Percentiles rank a stretch among this genome's conserved stretches.
Conservation (phyloP, 805 yeast genomes). For the Candida boidinii region DNA sequence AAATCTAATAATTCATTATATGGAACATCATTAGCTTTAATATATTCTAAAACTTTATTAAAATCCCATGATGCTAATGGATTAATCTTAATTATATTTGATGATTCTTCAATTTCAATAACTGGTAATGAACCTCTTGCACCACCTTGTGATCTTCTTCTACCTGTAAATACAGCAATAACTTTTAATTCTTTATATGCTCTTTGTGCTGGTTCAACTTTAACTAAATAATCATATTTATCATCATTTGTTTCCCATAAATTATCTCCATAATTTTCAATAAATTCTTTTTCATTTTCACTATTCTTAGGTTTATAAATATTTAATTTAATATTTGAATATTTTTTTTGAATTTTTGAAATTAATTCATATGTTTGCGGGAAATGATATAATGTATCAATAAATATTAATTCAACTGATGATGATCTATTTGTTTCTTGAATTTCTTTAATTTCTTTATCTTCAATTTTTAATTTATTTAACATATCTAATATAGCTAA, state of each 20-base stretch:
- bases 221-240: slow-evolving; percentile 76
- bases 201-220: slow-evolving; percentile 87
- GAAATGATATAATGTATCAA: slow-evolving; percentile 89
- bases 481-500: slow-evolving; percentile 81
- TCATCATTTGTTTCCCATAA: slow-evolving; percentile 81
- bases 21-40: slow-evolving; percentile 67
- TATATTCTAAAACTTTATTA: slow-evolving; percentile 57
- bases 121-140: slow-evolving; percentile 64
- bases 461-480: slow-evolving; percentile 33
- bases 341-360: slow-evolving; percentile 43
- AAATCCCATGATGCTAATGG: slow-evolving; percentile 85
- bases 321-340: slow-evolving; percentile 48
- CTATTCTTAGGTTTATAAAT: slow-evolving; percentile 60
- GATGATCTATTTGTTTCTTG: slow-evolving; percentile 19
- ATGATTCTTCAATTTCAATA: slow-evolving; percentile 63
- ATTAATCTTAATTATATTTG: slow-evolving; percentile 76
- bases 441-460: slow-evolving; percentile 9
- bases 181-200: slow-evolving; percentile 69
- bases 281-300: slow-evolving; percentile 53
- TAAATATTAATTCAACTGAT: slow-evolving; percentile 68
- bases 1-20: slow-evolving; percentile 75
- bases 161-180: slow-evolving; percentile 85
- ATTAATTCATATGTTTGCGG: slow-evolving; percentile 85
- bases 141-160: slow-evolving; percentile 88
- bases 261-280: slow-evolving; percentile 56